Conservation (phyloP, 495 filamentous ascomycete species). For the Podospora pseudocomata region DNA sequence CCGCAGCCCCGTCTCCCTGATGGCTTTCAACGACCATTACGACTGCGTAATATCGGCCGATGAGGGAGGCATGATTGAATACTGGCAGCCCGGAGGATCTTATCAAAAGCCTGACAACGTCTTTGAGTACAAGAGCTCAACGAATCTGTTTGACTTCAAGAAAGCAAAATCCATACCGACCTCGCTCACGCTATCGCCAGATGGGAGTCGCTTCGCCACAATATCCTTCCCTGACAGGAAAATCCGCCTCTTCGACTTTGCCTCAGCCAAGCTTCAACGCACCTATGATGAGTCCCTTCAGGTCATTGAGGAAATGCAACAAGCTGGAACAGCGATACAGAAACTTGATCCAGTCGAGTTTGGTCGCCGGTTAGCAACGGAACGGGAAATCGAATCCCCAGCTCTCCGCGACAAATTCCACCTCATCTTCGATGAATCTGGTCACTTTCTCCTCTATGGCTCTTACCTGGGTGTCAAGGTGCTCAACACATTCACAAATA, state of each 20-base stretch:
- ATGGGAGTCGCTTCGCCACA: slow-evolving; percentile 78
- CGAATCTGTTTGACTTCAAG: slow-evolving; percentile 94
- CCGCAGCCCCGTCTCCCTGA: slow-evolving; percentile 69
- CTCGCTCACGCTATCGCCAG: slow-evolving; percentile 82
- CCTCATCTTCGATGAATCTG: slow-evolving; percentile 92
- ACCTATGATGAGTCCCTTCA: slow-evolving; percentile 91
- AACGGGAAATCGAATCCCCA: slow-evolving; percentile 73
- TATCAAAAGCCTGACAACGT: slow-evolving; percentile 93
- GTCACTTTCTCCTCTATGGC: slow-evolving; percentile 91
- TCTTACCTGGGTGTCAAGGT: slow-evolving; percentile 89
- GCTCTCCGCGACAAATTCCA: slow-evolving; percentile 69
- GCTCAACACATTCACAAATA: slow-evolving; percentile 90
- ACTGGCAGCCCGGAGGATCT: slow-evolving; percentile 76
- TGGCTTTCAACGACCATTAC: slow-evolving; percentile 84
- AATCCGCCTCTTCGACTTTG: slow-evolving; percentile 89
- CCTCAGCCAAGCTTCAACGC: slow-evolving; percentile 78
- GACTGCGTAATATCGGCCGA: slow-evolving; percentile 90
- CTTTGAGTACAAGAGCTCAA: slow-evolving; percentile 86
- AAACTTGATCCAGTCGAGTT: slow-evolving; percentile 88
- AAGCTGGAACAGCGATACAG: slow-evolving; percentile 75
- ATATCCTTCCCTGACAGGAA: slow-evolving; percentile 92
- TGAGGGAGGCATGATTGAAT: slow-evolving; percentile 92
- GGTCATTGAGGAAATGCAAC: slow-evolving; percentile 88
- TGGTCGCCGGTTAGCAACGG: slow-evolving; percentile 79
- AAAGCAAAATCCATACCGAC: slow-evolving; percentile 84